phyloP scores from a whole-genome alignment of 169 alveolate species.

The Ichthyophthirius multifiliis region DNA sequence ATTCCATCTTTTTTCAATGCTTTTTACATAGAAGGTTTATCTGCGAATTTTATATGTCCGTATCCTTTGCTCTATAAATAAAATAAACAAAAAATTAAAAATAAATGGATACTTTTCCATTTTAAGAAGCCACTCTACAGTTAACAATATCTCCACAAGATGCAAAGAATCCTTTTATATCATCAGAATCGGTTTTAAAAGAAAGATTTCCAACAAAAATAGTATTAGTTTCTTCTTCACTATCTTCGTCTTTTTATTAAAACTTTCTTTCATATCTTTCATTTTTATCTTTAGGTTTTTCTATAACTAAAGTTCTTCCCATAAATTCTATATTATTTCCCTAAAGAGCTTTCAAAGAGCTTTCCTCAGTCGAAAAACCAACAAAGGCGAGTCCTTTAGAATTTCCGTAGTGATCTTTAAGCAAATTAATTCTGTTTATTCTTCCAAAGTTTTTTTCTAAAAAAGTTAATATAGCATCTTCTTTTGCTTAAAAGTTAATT shows the following conservation, averaged over 20 bases:
- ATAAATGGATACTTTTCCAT: constrained; percentile 67
- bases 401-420: constrained; percentile 21
- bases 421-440: constrained; percentile 6
- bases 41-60: too few species aligned
- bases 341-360: not conserved
- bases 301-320: constrained; percentile 28
- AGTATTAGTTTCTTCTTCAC: constrained; percentile 30
- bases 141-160: constrained; percentile 60
- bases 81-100: too few species aligned
- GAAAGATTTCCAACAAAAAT: constrained; percentile 62
- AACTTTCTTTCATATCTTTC: constrained; percentile 12
- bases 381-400: constrained; percentile 42
- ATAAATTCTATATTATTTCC: constrained; percentile 15
- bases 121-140: constrained; percentile 53
- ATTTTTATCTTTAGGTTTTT: constrained; percentile 20
- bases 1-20: too few species aligned
- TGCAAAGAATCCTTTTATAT: constrained; percentile 43
- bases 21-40: too few species aligned
- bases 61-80: too few species aligned
- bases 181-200: constrained; percentile 47
- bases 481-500: constrained; percentile 20
- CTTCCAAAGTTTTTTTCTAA: constrained; percentile 15
- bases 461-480: constrained; percentile 14
- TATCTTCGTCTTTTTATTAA: not conserved
- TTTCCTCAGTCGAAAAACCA: constrained; percentile 16